phyloP scores from a whole-genome alignment of 345 rosid species.

The Sisymbrium irio region DNA sequence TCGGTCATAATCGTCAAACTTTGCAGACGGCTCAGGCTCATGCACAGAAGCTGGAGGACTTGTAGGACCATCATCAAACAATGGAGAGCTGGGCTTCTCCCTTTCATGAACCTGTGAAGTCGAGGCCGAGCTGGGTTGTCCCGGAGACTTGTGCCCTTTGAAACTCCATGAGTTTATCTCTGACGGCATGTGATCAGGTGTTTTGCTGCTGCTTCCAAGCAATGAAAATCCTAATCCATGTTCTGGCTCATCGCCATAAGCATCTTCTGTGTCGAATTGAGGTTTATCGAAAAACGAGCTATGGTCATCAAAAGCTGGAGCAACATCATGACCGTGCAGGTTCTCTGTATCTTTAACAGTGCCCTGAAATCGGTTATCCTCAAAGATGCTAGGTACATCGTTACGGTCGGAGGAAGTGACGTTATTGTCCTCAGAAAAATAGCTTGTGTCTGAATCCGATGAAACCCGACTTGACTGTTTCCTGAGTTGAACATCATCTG shows the following conservation, averaged over 20 bases:
- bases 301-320: constrained; percentile 58
- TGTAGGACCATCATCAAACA: constrained; percentile 42
- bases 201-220: constrained; percentile 34
- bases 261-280: constrained; percentile 45
- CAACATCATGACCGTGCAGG: constrained; percentile 30
- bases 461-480: constrained; percentile 45
- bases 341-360: constrained; percentile 29
- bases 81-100: constrained; percentile 32
- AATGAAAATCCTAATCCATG: constrained; percentile 37
- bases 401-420: constrained; percentile 33
- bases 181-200: constrained; percentile 32
- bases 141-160: constrained; percentile 24
- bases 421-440: constrained; percentile 35
- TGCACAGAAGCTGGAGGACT: constrained; percentile 42
- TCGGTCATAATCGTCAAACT: constrained; percentile 56
- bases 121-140: constrained; percentile 34
- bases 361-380: constrained; percentile 28
- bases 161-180: constrained; percentile 39
- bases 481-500: constrained; percentile 31
- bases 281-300: constrained; percentile 51
- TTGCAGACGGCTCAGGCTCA: constrained; percentile 41
- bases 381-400: constrained; percentile 20
- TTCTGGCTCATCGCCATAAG: constrained; percentile 21
- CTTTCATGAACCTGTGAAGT: constrained; percentile 34
- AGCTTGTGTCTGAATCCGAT: constrained; percentile 41